Evolutionary conservation across 2,329 filamentous ascomycete species (phyloP).

Genomic region (Epichloe brachyelytri): DNA sequence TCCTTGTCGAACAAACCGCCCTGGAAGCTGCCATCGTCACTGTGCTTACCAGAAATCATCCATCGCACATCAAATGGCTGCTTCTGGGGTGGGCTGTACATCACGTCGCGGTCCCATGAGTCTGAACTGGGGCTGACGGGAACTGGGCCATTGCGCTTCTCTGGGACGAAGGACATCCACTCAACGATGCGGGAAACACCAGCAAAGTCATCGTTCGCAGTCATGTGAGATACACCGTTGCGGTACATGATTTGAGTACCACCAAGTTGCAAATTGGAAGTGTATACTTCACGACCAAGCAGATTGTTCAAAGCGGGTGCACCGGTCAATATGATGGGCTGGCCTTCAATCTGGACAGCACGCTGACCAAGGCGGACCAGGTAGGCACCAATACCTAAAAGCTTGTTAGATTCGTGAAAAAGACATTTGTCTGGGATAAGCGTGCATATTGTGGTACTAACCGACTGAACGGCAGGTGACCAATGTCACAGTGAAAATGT

Average conservation of each 20-base stretch:
- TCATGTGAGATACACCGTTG: conserved; percentile 99
- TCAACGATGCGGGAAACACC: conserved; percentile 96
- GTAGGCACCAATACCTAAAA: conserved; percentile 81
- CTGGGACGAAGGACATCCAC: conserved; percentile 95
- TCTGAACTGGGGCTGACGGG: conserved; percentile 83
- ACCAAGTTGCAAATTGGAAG: conserved; percentile 96
- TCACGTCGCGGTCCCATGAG: conserved; percentile 83
- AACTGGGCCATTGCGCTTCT: conserved; percentile 84
- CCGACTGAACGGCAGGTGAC: conserved; percentile 97
- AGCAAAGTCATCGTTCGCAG: conserved; percentile 91
- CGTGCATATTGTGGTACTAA: conserved; percentile 26
- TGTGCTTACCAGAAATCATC: conserved; percentile 79
- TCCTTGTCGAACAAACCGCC: conserved; percentile 90
- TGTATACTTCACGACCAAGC: conserved; percentile 95
- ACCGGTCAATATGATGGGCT: conserved; percentile 97
- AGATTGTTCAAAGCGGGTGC: conserved; percentile 96
- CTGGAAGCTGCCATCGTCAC: conserved; percentile 58
- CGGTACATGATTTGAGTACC: conserved; percentile 99
- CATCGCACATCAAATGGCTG: conserved; percentile 86
- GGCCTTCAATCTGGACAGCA: conserved; percentile 96
- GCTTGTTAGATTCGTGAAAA: neutral
- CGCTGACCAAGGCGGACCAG: conserved; percentile 95
- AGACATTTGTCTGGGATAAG: no score
- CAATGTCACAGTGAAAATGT: conserved; percentile 96
- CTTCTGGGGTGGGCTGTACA: conserved; percentile 70